Base-by-base conservation (phyloP, 2,329 filamentous ascomycete species). In the Xylariaceae sp. region DNA sequence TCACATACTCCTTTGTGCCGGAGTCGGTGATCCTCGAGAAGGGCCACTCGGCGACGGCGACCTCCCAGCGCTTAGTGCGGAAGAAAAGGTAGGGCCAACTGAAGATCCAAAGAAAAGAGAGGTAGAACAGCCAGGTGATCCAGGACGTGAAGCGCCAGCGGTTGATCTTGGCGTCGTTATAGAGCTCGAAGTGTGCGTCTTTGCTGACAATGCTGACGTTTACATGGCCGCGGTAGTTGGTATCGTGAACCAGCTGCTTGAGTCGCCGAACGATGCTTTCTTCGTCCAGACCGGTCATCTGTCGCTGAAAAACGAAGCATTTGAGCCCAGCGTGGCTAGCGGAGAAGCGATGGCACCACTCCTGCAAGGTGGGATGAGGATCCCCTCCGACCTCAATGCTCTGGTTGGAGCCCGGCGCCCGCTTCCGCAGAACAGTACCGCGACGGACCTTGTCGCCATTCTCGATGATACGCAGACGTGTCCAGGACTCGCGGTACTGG, bases 331-430 rank as follows among this genome's bases (percentile, higher is more conserved):
- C 73, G 18, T 72, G 70, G 55, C 77, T 81, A 2, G 77, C 77
- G 59, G 81, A 84, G 68, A 82, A 91, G 36, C 77, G 76, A 50
- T 85, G 78, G 58, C 85, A 89, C 86, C 87, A 90, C 51, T 83
- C 77, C 18, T 64, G 65, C 11, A 83, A 65, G 17, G 59, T 68
- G 33, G 60, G 75, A 61, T 67, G 70, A 51, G 58, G 58, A 10
- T 56, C 51, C 22, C 58, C 53, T 11, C 73, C 72, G 11, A 76
- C 64, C 57, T 78, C 74, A 48, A 78, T 66, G 51, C 70, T 70
- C 51, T 73, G 69, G 45, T 65, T 69, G 27, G 60, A 62, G 4
- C 70, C 72, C 2, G 49, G 52, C 0, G 58, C 64, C 14, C 60
- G 59, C 48, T 57, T 63, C 22, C 75, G 72, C 14, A 82, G 71